Conservation (phyloP, 176 grass and related monocot species). For the Oryza glaberrima region DNA sequence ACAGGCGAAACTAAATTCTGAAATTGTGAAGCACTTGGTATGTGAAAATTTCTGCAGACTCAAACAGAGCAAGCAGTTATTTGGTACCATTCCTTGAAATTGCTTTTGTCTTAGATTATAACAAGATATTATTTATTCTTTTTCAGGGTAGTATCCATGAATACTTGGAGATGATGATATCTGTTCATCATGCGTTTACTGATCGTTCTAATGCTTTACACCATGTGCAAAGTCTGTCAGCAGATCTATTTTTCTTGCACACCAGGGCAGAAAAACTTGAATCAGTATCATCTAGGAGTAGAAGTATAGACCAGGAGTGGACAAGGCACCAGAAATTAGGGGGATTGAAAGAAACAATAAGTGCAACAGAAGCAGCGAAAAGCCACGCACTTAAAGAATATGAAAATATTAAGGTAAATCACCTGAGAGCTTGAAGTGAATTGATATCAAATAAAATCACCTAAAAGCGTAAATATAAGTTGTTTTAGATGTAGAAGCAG, state of each 20-base stretch:
- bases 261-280: constrained; percentile 66
- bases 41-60: constrained; percentile 27
- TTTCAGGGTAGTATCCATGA: constrained; percentile 91
- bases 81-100: neutral
- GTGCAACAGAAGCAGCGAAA: constrained; percentile 73
- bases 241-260: constrained; percentile 71
- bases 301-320: constrained; percentile 63
- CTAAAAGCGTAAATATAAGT: neutral
- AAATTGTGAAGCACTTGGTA: constrained; percentile 84
- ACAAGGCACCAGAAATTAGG: constrained; percentile 68
- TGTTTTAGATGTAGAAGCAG: neutral
- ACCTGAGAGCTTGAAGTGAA: neutral
- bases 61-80: neutral
- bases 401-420: constrained; percentile 84
- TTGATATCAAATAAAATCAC: constrained; percentile 5
- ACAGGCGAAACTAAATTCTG: constrained; percentile 64
- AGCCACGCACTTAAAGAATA: constrained; percentile 73
- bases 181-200: constrained; percentile 78
- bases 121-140: constrained; percentile 30
- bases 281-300: constrained; percentile 63
- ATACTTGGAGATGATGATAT: constrained; percentile 77
- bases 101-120: constrained; percentile 33
- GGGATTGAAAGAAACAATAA: constrained; percentile 88
- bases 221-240: constrained; percentile 66
- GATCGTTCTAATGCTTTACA: constrained; percentile 84